Conservation (phyloP, 257 asterid species). For the Knoxia roxburghii region DNA sequence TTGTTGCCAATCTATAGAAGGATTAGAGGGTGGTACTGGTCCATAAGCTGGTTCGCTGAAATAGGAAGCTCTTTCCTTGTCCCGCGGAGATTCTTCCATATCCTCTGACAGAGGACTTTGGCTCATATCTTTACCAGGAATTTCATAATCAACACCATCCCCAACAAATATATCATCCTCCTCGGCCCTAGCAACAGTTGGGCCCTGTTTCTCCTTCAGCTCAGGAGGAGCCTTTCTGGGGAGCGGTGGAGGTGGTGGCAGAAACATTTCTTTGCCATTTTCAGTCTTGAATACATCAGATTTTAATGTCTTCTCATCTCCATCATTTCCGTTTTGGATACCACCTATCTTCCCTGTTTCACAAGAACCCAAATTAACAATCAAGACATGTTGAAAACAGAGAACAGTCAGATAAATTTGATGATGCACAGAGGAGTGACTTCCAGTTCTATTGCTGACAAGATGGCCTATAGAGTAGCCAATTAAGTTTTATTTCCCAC, state of each 20-base stretch:
- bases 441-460: not conserved
- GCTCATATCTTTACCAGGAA: constrained; percentile 84
- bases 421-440: not conserved
- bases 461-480: not conserved
- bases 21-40: constrained; percentile 87
- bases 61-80: constrained; percentile 65
- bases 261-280: constrained; percentile 43
- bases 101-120: constrained; percentile 96
- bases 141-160: constrained; percentile 75
- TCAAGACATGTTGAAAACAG: not conserved
- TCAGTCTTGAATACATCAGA: constrained; percentile 44
- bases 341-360: constrained; percentile 45
- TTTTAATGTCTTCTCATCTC: constrained; percentile 46
- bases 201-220: constrained; percentile 46
- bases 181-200: constrained; percentile 48
- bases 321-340: constrained; percentile 51
- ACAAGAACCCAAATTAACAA: constrained; percentile 11
- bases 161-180: constrained; percentile 96
- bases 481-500: not conserved
- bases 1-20: constrained; percentile 80
- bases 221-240: constrained; percentile 49
- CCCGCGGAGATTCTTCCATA: constrained; percentile 99
- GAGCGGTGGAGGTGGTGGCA: constrained; percentile 85
- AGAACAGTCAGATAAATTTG: not conserved
- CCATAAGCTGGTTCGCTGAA: constrained; percentile 83